These are phyloP conservation scores for Botrytis fragariae DNA, from an alignment of 2,329 filamentous ascomycete genomes.

Conservation along the genomic window DNA sequence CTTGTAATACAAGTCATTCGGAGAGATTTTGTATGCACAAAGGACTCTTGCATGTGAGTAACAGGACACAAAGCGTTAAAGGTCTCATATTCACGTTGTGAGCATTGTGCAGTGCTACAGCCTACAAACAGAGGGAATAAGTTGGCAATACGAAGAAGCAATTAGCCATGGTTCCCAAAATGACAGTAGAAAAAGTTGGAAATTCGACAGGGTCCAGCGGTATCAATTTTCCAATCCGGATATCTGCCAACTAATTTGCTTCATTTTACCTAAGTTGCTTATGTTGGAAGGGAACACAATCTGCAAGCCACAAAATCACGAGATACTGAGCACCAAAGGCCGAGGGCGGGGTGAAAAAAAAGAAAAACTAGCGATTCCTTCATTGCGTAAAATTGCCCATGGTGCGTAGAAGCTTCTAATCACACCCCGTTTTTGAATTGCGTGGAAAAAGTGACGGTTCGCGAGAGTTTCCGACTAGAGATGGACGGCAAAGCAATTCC, in stretches of 20 bases:
- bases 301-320: not conserved
- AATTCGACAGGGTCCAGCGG: not conserved
- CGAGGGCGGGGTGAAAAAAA: not conserved
- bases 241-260: conserved; percentile 6
- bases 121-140: not conserved
- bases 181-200: not conserved
- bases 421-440: not conserved
- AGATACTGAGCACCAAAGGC: not conserved
- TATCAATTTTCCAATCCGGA: not conserved
- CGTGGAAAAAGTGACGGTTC: not conserved
- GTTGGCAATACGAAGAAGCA: conserved; percentile 11
- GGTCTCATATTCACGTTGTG: not conserved
- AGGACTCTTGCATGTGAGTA: not conserved
- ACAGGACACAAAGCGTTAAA: not conserved
- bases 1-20: not conserved
- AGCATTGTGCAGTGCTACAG: not conserved
- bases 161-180: not conserved
- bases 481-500: not conserved
- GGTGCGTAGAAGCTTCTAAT: not conserved
- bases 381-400: not conserved
- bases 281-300: not conserved
- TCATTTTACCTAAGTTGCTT: not conserved
- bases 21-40: not conserved
- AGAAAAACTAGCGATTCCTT: not conserved
- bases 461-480: not conserved